Evolutionary conservation across 805 yeast species (phyloP), one percentile per base, ranked within the genome.

Genomic region (Metschnikowia kofuensis): DNA sequence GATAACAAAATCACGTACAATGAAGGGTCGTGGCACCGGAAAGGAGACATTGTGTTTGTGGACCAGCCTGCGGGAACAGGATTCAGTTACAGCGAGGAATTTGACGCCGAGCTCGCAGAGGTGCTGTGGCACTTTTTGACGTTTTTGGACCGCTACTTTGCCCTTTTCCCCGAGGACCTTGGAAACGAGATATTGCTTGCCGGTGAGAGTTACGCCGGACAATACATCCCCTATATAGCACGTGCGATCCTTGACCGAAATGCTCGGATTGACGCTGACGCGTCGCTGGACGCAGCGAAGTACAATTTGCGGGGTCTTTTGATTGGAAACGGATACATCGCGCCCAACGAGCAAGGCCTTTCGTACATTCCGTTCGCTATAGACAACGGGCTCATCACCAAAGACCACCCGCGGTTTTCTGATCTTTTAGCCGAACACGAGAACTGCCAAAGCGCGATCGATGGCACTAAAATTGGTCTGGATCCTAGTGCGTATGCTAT

Each of bases 61-160:
- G 99, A 94, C 67, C 98, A 94, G 66, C 99, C 99, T 0, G 82
- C 85, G 15, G 97, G 97, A 2, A 89, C 96, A 1, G 99, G 99
- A 1, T 89, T 87, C 66, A 86, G 96, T 44, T 79, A 74, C 38
- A 77, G 85, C 1, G 78, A 77, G 37, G 68, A 70, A 0, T 85
- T 75, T 58, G 83, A 79, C 50, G 64, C 61, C 10, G 87, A 83
- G 53, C 69, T 87, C 48, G 65, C 60, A 16, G 70, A 81, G 41
- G 84, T 91, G 34, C 80, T 84, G 0, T 66, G 64, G 15, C 85
- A 87, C 57, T 83, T 92, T 52, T 58, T 84, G 43, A 62, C 61
- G 7, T 94, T 94, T 61, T 62, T 94, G 59, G 75, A 78, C 27
- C 77, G 78, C 54, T 94, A 83, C 68, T 84, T 79, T 56, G 71